Conservation (phyloP, 148 eudicot species). For the Vaccinium macrocarpon region DNA sequence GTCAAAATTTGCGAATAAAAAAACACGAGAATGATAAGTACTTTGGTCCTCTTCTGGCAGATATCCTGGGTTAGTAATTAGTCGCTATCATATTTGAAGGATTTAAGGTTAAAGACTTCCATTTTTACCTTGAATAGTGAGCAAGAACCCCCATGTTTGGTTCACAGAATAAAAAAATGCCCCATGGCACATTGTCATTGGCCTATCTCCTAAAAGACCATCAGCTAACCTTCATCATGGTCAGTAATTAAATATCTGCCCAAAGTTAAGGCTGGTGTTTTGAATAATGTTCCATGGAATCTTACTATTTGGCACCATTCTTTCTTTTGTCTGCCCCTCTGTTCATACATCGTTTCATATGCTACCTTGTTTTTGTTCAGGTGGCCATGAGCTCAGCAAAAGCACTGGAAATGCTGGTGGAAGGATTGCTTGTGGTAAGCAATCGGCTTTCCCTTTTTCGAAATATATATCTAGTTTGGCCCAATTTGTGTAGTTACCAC, state of each 20-base stretch:
- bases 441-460: not conserved
- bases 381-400: conserved; percentile 85
- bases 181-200: not conserved
- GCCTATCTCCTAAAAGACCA: not conserved
- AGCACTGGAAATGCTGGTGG: conserved; percentile 80
- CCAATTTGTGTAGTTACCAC: not conserved
- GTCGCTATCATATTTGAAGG: not conserved
- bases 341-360: not conserved
- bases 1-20: not conserved
- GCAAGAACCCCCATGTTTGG: not conserved
- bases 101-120: not conserved
- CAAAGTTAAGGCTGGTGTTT: not conserved
- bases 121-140: not conserved
- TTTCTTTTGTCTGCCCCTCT: not conserved
- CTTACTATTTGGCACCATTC: not conserved
- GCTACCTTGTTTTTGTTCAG: conserved; percentile 22
- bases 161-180: too few relatives aligned
- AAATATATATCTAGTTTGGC: not conserved
- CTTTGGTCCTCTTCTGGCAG: not conserved
- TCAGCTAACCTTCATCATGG: not conserved
- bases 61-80: not conserved
- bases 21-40: not conserved
- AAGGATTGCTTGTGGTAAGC: conserved; percentile 74
- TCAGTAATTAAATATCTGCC: not conserved
- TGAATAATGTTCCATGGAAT: not conserved